Conservation (phyloP, 1,284 basidiomycete species). For the Malassezia slooffiae region DNA sequence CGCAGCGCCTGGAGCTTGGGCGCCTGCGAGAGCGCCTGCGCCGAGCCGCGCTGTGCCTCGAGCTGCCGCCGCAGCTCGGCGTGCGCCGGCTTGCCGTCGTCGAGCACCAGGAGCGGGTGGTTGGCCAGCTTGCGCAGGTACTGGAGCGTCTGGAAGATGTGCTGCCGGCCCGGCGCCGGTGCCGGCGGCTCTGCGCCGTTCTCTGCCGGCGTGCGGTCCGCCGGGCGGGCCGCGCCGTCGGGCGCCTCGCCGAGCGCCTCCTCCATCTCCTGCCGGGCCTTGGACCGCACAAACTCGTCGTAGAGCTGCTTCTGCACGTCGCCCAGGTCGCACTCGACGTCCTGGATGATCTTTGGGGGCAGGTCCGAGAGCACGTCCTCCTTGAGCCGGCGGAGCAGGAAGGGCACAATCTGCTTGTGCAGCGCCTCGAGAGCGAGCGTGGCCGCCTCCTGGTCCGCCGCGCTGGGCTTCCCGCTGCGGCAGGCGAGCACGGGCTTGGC, state of each 20-base stretch:
- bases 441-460: slow-evolving; percentile 79
- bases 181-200: slow-evolving; percentile 29
- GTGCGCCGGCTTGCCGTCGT: slow-evolving; percentile 47
- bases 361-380: slow-evolving; percentile 93
- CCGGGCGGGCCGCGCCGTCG: slow-evolving; percentile 51
- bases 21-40: slow-evolving; percentile 77
- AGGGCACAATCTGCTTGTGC: slow-evolving; percentile 98
- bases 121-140: slow-evolving; percentile 97
- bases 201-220: slow-evolving; percentile 47
- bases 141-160: slow-evolving; percentile 57
- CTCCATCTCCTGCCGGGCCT: slow-evolving; percentile 51
- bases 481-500: slow-evolving; percentile 91
- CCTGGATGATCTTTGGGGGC: slow-evolving; percentile 98
- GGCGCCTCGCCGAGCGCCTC: slow-evolving; percentile 50
- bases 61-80: slow-evolving; percentile 58
- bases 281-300: slow-evolving; percentile 68
- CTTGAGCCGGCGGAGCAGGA: slow-evolving; percentile 87
- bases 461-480: slow-evolving; percentile 73
- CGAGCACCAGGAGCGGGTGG: slow-evolving; percentile 59
- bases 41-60: slow-evolving; percentile 31
- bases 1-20: slow-evolving; percentile 72
- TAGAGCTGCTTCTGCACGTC: slow-evolving; percentile 53
- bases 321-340: slow-evolving; percentile 96
- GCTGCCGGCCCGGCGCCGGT: slow-evolving; percentile 49
- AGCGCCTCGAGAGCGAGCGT: slow-evolving; percentile 77